phyloP scores from a whole-genome alignment of 23 red algal genomes.

The Pyropia haitanensis region DNA sequence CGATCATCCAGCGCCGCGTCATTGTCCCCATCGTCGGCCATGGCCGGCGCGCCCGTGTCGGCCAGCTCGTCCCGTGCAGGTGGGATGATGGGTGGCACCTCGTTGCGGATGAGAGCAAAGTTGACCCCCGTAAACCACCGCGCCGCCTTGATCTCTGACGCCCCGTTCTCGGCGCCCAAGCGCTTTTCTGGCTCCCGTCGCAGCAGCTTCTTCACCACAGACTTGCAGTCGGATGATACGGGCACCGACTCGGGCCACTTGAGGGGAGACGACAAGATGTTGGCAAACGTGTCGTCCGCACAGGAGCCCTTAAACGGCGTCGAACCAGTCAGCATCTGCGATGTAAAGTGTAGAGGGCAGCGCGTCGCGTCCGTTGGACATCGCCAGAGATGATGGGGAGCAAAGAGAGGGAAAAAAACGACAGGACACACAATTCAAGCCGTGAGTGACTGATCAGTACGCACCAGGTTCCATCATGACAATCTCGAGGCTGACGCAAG shows the following conservation, averaged over 20 bases:
- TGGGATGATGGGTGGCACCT: slow-evolving; percentile 58
- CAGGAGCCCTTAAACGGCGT: slow-evolving; percentile 83
- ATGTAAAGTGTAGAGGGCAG: slow-evolving; percentile 19
- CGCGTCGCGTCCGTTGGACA: too few species aligned
- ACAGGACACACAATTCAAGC: too few species aligned
- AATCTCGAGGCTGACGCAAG: too few species aligned
- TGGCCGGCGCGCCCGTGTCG: too few species aligned
- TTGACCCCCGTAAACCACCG: slow-evolving; percentile 86
- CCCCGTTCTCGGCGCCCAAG: slow-evolving; percentile 73
- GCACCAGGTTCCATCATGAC: too few species aligned
- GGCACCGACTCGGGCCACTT: slow-evolving; percentile 64
- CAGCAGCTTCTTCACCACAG: slow-evolving; percentile 82
- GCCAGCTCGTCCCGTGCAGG: too few species aligned
- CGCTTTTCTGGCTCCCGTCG: slow-evolving; percentile 67
- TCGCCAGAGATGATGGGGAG: too few species aligned
- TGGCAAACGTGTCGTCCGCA: slow-evolving; percentile 86
- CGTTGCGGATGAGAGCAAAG: slow-evolving; percentile 82
- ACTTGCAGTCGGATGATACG: slow-evolving; percentile 74
- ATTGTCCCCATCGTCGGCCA: too few species aligned
- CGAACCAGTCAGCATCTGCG: slow-evolving; percentile 88
- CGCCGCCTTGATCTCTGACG: slow-evolving; percentile 74
- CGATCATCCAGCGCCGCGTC: too few species aligned
- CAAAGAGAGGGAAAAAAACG: too few species aligned
- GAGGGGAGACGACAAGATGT: slow-evolving; percentile 65
- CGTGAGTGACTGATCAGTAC: too few species aligned